These are phyloP conservation scores for Teratosphaeria destructans DNA, from an alignment of 2,329 filamentous ascomycete species.

Conservation along the genomic window DNA sequence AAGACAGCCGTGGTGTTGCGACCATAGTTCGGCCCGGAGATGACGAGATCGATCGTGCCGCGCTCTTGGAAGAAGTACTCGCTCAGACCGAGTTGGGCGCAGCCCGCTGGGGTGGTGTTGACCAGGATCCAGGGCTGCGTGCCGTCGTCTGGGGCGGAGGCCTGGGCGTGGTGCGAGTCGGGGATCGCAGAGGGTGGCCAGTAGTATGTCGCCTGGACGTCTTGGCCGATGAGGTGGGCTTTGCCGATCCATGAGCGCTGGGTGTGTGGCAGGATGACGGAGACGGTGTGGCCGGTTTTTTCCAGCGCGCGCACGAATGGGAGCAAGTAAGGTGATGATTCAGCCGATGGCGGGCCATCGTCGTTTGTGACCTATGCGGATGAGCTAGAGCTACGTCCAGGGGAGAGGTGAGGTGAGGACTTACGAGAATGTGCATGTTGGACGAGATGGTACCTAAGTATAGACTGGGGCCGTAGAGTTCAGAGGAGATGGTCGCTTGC, in stretches of 20 bases:
- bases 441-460: not conserved
- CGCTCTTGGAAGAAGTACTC: slow-evolving; percentile 38
- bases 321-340: slow-evolving; percentile 41
- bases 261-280: slow-evolving; percentile 78
- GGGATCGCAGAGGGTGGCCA: slow-evolving; percentile 35
- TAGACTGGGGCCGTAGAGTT: not conserved
- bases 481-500: not conserved
- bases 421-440: slow-evolving; percentile 3
- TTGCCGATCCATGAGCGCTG: slow-evolving; percentile 98
- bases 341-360: slow-evolving; percentile 40
- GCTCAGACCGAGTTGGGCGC: slow-evolving; percentile 39
- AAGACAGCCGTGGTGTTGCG: slow-evolving; percentile 42
- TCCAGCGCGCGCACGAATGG: slow-evolving; percentile 37
- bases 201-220: slow-evolving; percentile 57
- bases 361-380: slow-evolving; percentile 38
- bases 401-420: not conserved
- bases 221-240: slow-evolving; percentile 80
- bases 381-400: not conserved
- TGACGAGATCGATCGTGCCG: slow-evolving; percentile 37
- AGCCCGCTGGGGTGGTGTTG: slow-evolving; percentile 40
- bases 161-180: slow-evolving; percentile 9
- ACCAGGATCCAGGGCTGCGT: slow-evolving; percentile 39
- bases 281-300: slow-evolving; percentile 70
- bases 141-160: slow-evolving; percentile 15
- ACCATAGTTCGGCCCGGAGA: slow-evolving; percentile 41